These are phyloP conservation scores for Eragrostis tef DNA, from an alignment of 202 grass and related monocot genomes.

Conservation along the genomic window DNA sequence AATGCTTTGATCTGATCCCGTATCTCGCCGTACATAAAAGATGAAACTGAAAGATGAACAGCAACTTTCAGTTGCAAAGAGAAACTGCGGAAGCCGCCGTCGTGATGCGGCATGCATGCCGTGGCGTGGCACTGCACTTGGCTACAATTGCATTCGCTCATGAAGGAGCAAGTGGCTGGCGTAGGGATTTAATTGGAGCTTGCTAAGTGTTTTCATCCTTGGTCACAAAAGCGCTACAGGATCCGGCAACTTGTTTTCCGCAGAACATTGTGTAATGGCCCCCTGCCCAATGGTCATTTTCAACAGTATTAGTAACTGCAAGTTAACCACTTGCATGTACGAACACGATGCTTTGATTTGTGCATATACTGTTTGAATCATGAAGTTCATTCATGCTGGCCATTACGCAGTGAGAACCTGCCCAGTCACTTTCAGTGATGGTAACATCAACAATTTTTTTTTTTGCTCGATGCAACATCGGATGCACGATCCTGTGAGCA, in stretches of 20 bases:
- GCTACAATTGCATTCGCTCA: constrained; percentile 28
- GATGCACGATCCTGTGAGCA: too few relatives aligned
- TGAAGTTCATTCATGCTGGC: too few relatives aligned
- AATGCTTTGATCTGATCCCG: background rate
- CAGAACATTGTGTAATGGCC: constrained; percentile 33
- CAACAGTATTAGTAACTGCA: background rate
- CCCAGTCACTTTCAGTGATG: too few relatives aligned
- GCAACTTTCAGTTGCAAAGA: background rate
- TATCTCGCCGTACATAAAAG: constrained; percentile 9
- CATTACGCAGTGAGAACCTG: too few relatives aligned
- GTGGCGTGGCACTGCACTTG: constrained; percentile 27
- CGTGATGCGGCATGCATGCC: background rate
- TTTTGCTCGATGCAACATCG: too few relatives aligned
- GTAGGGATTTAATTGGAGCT: background rate
- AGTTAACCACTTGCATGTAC: constrained; percentile 18
- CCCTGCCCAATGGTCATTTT: constrained; percentile 22
- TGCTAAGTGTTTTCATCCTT: background rate
- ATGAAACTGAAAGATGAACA: constrained; percentile 11
- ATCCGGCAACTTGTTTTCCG: too few relatives aligned
- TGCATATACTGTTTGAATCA: too few relatives aligned
- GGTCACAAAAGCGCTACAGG: too few relatives aligned
- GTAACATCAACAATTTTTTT: too few relatives aligned
- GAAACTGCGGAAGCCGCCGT: background rate
- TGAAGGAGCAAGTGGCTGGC: constrained; percentile 11
- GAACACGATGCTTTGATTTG: background rate